Evolutionary conservation across 2,329 filamentous ascomycete species (phyloP).

Genomic region (Arthrobotrys megalospora): DNA sequence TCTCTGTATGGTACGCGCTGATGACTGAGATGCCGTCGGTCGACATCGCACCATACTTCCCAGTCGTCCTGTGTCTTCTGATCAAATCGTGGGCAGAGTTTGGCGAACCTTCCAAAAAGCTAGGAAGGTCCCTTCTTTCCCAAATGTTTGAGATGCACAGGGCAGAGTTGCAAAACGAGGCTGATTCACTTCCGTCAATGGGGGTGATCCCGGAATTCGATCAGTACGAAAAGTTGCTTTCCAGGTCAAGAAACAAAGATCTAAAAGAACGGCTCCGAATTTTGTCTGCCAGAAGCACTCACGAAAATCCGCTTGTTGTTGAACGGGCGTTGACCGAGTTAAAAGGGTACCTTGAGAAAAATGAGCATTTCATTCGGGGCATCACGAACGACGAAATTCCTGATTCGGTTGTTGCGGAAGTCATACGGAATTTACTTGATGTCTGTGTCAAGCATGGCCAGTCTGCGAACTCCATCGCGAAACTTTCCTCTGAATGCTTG

Average conservation of each 20-base stretch:
- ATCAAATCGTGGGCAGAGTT: constrained; percentile 83
- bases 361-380: constrained; percentile 84
- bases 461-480: constrained; percentile 74
- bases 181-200: constrained; percentile 84
- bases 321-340: constrained; percentile 85
- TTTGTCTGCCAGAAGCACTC: constrained; percentile 80
- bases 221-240: constrained; percentile 78
- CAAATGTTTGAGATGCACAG: constrained; percentile 77
- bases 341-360: constrained; percentile 77
- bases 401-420: constrained; percentile 78
- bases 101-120: constrained; percentile 73
- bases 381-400: constrained; percentile 87
- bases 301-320: constrained; percentile 89
- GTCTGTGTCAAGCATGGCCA: constrained; percentile 81
- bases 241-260: constrained; percentile 77
- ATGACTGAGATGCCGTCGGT: constrained; percentile 81
- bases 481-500: constrained; percentile 83
- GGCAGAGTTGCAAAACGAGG: constrained; percentile 75
- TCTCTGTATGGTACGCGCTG: constrained; percentile 87
- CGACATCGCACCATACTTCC: constrained; percentile 83
- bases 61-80: constrained; percentile 91
- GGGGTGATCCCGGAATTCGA: constrained; percentile 78
- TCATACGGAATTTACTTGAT: constrained; percentile 86
- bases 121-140: constrained; percentile 76
- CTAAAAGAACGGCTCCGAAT: constrained; percentile 77